phyloP scores from a whole-genome alignment of 2,329 filamentous ascomycete species.

The Cladorrhinum sp. region DNA sequence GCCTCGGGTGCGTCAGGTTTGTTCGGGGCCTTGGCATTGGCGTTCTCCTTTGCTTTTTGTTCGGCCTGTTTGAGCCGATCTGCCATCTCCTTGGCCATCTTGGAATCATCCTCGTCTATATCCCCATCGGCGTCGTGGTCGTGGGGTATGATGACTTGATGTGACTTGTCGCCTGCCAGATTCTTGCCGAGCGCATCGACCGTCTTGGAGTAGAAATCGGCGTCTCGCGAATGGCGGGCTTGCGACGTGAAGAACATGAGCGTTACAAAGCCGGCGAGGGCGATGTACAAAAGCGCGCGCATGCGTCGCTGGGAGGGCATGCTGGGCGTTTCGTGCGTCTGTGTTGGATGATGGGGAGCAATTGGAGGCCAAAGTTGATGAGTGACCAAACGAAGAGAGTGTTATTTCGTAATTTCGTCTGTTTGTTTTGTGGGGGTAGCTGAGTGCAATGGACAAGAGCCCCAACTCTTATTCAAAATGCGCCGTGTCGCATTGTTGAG shows the following conservation, averaged over 20 bases:
- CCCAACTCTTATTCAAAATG: neutral
- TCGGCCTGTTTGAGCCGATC: constrained; percentile 66
- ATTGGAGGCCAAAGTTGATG: neutral
- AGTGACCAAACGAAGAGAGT: too few species aligned
- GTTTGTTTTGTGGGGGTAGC: neutral
- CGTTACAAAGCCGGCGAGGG: constrained; percentile 62
- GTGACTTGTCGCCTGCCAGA: constrained; percentile 32
- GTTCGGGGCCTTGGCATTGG: constrained; percentile 62
- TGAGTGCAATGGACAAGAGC: neutral
- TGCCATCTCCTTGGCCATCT: constrained; percentile 52
- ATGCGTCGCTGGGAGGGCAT: constrained; percentile 29
- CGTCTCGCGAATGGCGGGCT: constrained; percentile 48
- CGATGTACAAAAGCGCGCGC: constrained; percentile 53
- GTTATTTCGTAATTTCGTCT: neutral
- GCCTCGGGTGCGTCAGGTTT: constrained; percentile 57
- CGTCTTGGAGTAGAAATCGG: constrained; percentile 60
- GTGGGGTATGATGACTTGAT: constrained; percentile 38
- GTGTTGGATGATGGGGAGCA: neutral
- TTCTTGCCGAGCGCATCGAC: constrained; percentile 46
- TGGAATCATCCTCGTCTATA: constrained; percentile 54
- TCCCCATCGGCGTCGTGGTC: constrained; percentile 55
- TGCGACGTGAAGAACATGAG: constrained; percentile 71
- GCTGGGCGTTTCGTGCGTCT: constrained; percentile 13
- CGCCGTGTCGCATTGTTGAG: neutral
- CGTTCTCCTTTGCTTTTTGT: constrained; percentile 63